Percentiles rank a stretch among this genome's conserved stretches.
phyloP scores from a whole-genome alignment of 768 basidiomycete species.

The Boletus reticulatus region DNA sequence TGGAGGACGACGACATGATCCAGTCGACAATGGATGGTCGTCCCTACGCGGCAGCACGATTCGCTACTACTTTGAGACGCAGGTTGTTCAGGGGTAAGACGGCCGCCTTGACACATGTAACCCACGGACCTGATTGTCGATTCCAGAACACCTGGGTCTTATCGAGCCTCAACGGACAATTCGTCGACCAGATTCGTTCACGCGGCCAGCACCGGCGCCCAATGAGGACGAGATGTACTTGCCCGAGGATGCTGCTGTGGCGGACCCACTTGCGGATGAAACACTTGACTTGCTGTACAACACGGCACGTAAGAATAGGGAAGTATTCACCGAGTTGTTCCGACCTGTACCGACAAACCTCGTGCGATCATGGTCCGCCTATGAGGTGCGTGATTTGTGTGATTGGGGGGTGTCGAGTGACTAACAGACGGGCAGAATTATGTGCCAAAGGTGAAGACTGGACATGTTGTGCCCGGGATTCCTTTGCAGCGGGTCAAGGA shows the following conservation, averaged over 20 bases:
- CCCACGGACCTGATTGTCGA: constrained; percentile 3
- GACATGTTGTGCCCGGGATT: constrained; percentile 76
- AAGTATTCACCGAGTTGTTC: constrained; percentile 86
- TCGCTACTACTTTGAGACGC: constrained; percentile 82
- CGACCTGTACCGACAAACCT: constrained; percentile 83
- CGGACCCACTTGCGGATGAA: constrained; percentile 72
- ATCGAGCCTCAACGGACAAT: constrained; percentile 65
- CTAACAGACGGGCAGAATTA: constrained; percentile 50
- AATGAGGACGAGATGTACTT: constrained; percentile 64
- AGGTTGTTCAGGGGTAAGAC: constrained; percentile 74
- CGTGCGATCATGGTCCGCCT: constrained; percentile 74
- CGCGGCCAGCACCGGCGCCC: constrained; percentile 74
- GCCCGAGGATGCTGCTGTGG: constrained; percentile 62
- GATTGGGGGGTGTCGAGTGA: neutral
- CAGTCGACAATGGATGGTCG: constrained; percentile 75
- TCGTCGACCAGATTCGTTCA: constrained; percentile 48
- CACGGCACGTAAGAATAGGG: constrained; percentile 78
- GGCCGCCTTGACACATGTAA: neutral
- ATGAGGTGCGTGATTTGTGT: constrained; percentile 51
- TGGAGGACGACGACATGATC: constrained; percentile 85
- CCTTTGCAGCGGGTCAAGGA: constrained; percentile 70
- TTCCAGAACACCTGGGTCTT: constrained; percentile 81
- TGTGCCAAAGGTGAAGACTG: constrained; percentile 72
- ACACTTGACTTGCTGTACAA: constrained; percentile 59
- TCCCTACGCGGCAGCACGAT: constrained; percentile 68